phyloP scores from a whole-genome alignment of 1,284 basidiomycete genomes.

The Earliella scabrosa region DNA sequence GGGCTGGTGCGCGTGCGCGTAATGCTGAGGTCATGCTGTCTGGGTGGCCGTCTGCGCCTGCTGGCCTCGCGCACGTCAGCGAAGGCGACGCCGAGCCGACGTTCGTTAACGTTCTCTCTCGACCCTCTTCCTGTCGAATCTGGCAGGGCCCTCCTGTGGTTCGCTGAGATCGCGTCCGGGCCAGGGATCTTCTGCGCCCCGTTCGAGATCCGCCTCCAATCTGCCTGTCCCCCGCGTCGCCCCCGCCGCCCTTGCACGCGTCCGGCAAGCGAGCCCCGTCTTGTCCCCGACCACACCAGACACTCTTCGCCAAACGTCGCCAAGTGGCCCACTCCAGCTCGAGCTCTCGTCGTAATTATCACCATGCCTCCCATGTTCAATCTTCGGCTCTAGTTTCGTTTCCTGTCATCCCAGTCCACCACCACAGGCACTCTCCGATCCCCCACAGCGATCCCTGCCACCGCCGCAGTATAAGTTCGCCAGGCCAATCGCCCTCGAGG shows the following conservation, averaged over 20 bases:
- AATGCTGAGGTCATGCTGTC: constrained; percentile 8
- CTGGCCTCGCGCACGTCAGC: constrained; percentile 1
- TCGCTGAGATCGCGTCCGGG: constrained; percentile 13
- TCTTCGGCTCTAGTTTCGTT: constrained; percentile 15
- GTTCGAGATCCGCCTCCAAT: constrained; percentile 20
- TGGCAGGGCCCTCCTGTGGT: not conserved
- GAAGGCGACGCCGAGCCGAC: not conserved
- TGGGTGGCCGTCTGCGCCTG: not conserved
- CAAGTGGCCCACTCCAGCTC: too few species aligned
- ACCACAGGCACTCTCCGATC: not conserved
- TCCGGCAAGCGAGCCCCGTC: not conserved
- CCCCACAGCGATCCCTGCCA: not conserved
- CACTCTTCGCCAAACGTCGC: not conserved
- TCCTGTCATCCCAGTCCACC: constrained; percentile 14
- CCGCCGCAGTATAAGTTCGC: constrained; percentile 10
- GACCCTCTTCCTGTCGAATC: constrained; percentile 2
- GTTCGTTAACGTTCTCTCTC: constrained; percentile 17
- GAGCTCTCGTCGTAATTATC: not conserved
- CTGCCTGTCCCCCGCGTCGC: not conserved
- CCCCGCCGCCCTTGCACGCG: not conserved
- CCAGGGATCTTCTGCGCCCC: constrained; percentile 13
- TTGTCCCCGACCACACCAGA: not conserved
- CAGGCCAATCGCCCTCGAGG: constrained; percentile 1
- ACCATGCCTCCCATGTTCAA: constrained; percentile 7
- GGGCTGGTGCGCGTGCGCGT: not conserved